These are phyloP conservation scores for Andrographis paniculata DNA, from an alignment of 305 asterid species.

Conservation along the genomic window DNA sequence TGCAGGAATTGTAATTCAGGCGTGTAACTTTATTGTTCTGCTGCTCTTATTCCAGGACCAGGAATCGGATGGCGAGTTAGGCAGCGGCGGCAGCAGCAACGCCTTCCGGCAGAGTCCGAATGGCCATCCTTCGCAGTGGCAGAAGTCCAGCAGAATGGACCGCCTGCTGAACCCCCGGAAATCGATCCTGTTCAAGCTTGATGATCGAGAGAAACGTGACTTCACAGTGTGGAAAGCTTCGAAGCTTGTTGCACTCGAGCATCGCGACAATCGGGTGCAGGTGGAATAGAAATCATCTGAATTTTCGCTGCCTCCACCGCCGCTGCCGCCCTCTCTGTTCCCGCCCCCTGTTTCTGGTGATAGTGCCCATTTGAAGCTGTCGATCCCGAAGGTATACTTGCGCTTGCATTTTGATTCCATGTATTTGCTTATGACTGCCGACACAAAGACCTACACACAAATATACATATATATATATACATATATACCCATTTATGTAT, in stretches of 20 bases:
- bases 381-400: constrained; percentile 21
- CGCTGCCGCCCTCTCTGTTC: constrained; percentile 10
- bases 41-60: constrained; percentile 68
- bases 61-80: constrained; percentile 74
- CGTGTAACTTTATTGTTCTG: constrained; percentile 21
- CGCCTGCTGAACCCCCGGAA: constrained; percentile 27
- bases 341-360: constrained; percentile 38
- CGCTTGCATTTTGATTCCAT: constrained; percentile 53
- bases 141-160: constrained; percentile 36
- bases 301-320: constrained; percentile 21
- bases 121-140: constrained; percentile 73
- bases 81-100: constrained; percentile 67
- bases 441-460: constrained; percentile 53
- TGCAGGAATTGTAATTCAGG: too few relatives aligned
- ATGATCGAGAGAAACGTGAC: constrained; percentile 44
- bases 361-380: constrained; percentile 39
- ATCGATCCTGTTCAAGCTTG: constrained; percentile 52
- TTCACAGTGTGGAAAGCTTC: constrained; percentile 46
- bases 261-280: constrained; percentile 35
- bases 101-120: constrained; percentile 67
- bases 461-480: too few relatives aligned
- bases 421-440: constrained; percentile 58
- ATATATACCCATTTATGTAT: too few relatives aligned
- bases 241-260: constrained; percentile 44
- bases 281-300: constrained; percentile 34